Evolutionary conservation across 2,329 filamentous ascomycete genomes (phyloP).

Genomic region (Xylariales sp.): DNA sequence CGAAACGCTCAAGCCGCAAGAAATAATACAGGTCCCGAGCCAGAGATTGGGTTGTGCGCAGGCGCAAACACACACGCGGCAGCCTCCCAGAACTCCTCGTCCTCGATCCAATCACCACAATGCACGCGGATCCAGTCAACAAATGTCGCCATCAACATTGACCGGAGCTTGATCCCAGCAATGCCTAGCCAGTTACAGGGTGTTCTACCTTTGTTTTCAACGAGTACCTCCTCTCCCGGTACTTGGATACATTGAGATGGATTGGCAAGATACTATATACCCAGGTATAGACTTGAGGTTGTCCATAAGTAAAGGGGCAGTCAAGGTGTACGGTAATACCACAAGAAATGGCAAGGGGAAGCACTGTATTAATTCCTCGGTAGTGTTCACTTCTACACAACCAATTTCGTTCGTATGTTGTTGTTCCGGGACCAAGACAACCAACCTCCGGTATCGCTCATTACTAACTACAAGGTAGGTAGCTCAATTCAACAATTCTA

Average conservation of each 20-base stretch:
- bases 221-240: slow-evolving; percentile 1
- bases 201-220: not conserved
- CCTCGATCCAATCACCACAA: slow-evolving; percentile 29
- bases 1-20: slow-evolving; percentile 34
- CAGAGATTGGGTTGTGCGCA: slow-evolving; percentile 26
- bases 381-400: not conserved
- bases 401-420: not conserved
- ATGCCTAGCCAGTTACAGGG: slow-evolving; percentile 4
- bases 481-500: slow-evolving; percentile 7
- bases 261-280: slow-evolving; percentile 4
- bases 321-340: not conserved
- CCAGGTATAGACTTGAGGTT: not conserved
- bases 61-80: slow-evolving; percentile 27
- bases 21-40: slow-evolving; percentile 17
- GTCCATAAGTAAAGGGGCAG: not conserved
- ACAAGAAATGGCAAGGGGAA: not conserved
- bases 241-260: not conserved
- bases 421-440: not conserved
- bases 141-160: slow-evolving; percentile 20
- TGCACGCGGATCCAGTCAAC: slow-evolving; percentile 39
- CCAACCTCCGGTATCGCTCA: slow-evolving; percentile 28
- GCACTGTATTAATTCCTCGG: not conserved
- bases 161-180: slow-evolving; percentile 11
- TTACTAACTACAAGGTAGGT: not conserved
- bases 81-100: slow-evolving; percentile 28